Conservation (phyloP, 768 basidiomycete genomes). For the Mycena chlorophos region DNA sequence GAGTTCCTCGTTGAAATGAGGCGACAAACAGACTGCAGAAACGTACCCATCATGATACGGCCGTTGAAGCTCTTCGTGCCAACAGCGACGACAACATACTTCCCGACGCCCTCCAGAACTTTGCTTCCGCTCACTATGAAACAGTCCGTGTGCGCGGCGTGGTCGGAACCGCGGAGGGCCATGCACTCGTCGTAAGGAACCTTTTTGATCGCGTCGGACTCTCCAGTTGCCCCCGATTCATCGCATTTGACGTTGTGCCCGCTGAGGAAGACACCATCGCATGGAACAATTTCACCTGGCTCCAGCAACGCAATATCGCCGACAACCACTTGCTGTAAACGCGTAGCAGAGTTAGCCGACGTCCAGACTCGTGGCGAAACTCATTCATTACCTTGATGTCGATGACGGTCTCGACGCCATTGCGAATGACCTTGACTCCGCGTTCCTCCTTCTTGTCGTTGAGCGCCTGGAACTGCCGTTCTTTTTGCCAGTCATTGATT, state of each 20-base stretch:
- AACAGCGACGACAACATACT: constrained; percentile 89
- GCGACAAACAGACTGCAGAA: constrained; percentile 1
- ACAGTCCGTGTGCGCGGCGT: constrained; percentile 71
- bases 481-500: constrained; percentile 98
- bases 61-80: constrained; percentile 94
- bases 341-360: constrained; percentile 23
- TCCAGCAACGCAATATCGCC: constrained; percentile 91
- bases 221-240: constrained; percentile 95
- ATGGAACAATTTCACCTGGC: constrained; percentile 94
- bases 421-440: constrained; percentile 78
- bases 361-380: neutral
- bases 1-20: constrained; percentile 1
- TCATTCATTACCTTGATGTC: constrained; percentile 67
- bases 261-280: constrained; percentile 90
- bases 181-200: constrained; percentile 74
- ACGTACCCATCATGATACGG: constrained; percentile 94
- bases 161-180: constrained; percentile 42
- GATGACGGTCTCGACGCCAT: constrained; percentile 67
- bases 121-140: constrained; percentile 91
- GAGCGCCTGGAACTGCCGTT: constrained; percentile 88
- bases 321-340: constrained; percentile 78
- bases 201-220: constrained; percentile 95
- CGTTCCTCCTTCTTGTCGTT: constrained; percentile 97
- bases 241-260: constrained; percentile 96
- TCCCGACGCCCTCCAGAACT: constrained; percentile 91